Evolutionary conservation across 768 basidiomycete genomes (phyloP).

Genomic region (Clitopilus hobsonii): DNA sequence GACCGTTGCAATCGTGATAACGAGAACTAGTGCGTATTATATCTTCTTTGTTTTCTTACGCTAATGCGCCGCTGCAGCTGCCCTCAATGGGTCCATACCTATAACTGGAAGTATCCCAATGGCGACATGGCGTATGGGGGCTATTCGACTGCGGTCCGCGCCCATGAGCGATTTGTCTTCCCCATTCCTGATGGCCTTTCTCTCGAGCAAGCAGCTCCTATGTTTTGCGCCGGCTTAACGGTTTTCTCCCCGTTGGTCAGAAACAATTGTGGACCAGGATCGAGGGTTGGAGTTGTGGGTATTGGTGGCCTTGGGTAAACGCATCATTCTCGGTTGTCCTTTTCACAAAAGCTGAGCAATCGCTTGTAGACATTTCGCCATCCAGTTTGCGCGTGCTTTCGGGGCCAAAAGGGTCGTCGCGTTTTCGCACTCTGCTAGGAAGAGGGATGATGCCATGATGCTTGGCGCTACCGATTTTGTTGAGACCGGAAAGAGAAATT

Average conservation of each 20-base stretch:
- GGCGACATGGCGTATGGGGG: slow-evolving; percentile 39
- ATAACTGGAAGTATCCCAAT: slow-evolving; percentile 36
- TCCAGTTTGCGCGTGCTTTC: too few relatives aligned
- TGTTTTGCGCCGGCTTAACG: slow-evolving; percentile 65
- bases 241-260: slow-evolving; percentile 55
- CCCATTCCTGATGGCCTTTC: slow-evolving; percentile 51
- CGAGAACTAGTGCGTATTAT: slow-evolving; percentile 42
- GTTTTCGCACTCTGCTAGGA: too few relatives aligned
- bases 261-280: slow-evolving; percentile 53
- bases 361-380: too few relatives aligned
- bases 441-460: too few relatives aligned
- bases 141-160: slow-evolving; percentile 42
- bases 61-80: slow-evolving; percentile 27
- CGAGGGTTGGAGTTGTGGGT: slow-evolving; percentile 62
- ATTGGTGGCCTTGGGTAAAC: slow-evolving; percentile 53
- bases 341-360: background rate
- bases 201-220: slow-evolving; percentile 51
- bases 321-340: background rate
- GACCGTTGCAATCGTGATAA: slow-evolving; percentile 42
- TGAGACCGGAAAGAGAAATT: too few relatives aligned
- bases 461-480: too few relatives aligned
- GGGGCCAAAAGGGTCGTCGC: too few relatives aligned
- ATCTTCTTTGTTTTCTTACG: background rate
- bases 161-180: slow-evolving; percentile 52
- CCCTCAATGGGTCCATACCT: slow-evolving; percentile 32